Base-by-base conservation (phyloP, 2,329 filamentous ascomycete genomes). In the Diaporthe ilicicola region DNA sequence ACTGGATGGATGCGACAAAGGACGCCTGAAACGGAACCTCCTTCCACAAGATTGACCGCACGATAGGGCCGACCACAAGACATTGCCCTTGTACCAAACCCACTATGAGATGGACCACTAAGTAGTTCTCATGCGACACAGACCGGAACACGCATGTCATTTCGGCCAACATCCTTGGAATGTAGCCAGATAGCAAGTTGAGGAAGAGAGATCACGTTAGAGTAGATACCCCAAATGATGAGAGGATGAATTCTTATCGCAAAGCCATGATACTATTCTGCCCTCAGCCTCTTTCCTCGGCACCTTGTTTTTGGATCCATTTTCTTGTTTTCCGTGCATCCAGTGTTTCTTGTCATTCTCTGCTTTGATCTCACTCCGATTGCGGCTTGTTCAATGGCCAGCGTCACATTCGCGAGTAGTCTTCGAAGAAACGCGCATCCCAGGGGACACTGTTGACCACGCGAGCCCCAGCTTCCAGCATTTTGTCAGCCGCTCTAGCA, bases 191-290 rank as follows among this genome's bases (percentile, higher is more conserved):
- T 22, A 24, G 53, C 34, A 46, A 24, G 34, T 44, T 19, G 53
- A 32, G 65, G 53, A 37, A 54, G 44, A 56, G 37, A 59, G 54
- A 39, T 37, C 22, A 29, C 46, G 37, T 68, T 68, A 68, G 66
- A 68, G 66, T 59, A 59, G 66, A 68, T 68, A 68, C 66, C 66
- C 66, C 48, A 54, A 68, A 68, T 68, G 53, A 39, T 48, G 55
- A 39, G 66, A 68, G 22, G 15, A n/a, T 59, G 9, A 37, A 64
- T 24, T 24, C 59, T 50, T 50, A 29, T 50, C 29, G 29, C 8
- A 64, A n/a, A 22, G 13, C 44, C n/a, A 32, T 3, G 4, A 34
- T 17, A n/a, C n/a, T n/a, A n/a, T n/a, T n/a, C n/a, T 27, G 13
- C 17, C 27, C 34, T 50, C 7, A 7, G 24, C n/a, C 29, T 37